Evolutionary conservation across 2,329 filamentous ascomycete species (phyloP), one percentile per base, ranked within the genome.

Genomic region (Volutella citrinella): DNA sequence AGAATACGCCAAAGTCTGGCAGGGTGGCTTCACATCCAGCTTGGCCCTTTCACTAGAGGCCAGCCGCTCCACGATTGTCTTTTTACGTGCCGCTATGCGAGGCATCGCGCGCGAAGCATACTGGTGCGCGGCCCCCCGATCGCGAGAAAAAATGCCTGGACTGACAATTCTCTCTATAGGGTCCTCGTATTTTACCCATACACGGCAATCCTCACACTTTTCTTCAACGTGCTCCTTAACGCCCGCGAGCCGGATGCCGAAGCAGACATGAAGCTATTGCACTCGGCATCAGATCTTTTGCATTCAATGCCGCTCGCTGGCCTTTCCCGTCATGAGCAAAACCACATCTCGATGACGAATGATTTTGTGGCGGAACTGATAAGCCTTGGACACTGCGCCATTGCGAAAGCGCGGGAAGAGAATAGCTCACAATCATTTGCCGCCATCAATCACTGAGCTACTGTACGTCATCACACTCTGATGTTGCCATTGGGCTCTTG

Each of bases 171-270:
- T 23, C 2, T 8, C 19, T 25, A 8, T 15, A 76, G 73, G 71
- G 58, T 66, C 17, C 51, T 76, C 8, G 57, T 74, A 5, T 76
- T 74, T 46, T 78, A 78, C 37, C 73, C 74, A 4, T 66, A 75
- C 40, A 69, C 70, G 1, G 74, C 74, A 2, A 55, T 74, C 8
- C 56, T 76, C 34, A 65, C 64, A 4, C 59, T 78, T 3, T 78
- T 78, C 46, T 74, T 68, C 58, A 73, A 69, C 38, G 65, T 77
- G 20, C 54, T 78, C 0, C 56, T 64, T 11, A 61, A 72, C 27
- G 73, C 74, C 0, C 49, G 63, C 0, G 54, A 68, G 19, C 53
- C 61, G 0, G 56, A 66, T 20, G 65, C 68, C 1, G 45, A 55
- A 2, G 56, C 62, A 4, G 73, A 77, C 37, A 45, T 76, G 16